Base-by-base conservation (phyloP, 805 yeast species). In the Komagataella pseudopastoris region DNA sequence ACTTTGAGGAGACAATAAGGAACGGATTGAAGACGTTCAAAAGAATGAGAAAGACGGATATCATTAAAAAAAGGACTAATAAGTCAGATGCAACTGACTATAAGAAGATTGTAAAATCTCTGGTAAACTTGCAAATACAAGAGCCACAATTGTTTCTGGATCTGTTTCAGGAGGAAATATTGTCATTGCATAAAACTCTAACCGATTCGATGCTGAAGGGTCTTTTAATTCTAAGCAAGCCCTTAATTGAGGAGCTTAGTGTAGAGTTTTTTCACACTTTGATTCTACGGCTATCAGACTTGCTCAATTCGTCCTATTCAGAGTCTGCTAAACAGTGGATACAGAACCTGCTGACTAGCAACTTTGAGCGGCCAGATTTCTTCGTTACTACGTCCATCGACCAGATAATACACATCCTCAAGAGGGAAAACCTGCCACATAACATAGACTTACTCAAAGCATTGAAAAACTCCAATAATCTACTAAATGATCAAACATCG, bases 11-110 rank as follows among this genome's bases (percentile, higher is more conserved):
- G 8, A 54, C 54, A 4, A 49, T 72, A n/a, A 69, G 66, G 46
- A 66, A 59, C 3, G 58, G 66, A 45, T 61, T 81, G 49, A 75
- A 78, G 54, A 61, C 59, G 3, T 77, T 75, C 64, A 74, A 81
- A 58, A 71, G 76, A 50, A 63, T 77, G 8, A 62, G 85, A 43
- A 72, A 77, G 54, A 64, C 66, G 23, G 70, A 78, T 53, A 59
- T 77, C 12, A 30, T 1, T 24, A 63, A 62, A 46, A 64, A 57
- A 44, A 52, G 66, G 10, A 64, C 67, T 53, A 74, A 72, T 54
- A 63, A 48, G 50, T 80, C 78, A 4, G 78, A 74, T 54, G 63
- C 73, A 1, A 59, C 69, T 14, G 74, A 67, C 22, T 10, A 54
- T 70, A 3, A 53, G 53, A 24, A 49, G 52, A 6, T 48, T 50